Evolutionary conservation across 169 alveolate genomes (phyloP).

Genomic region (Perkinsus marinus): DNA sequence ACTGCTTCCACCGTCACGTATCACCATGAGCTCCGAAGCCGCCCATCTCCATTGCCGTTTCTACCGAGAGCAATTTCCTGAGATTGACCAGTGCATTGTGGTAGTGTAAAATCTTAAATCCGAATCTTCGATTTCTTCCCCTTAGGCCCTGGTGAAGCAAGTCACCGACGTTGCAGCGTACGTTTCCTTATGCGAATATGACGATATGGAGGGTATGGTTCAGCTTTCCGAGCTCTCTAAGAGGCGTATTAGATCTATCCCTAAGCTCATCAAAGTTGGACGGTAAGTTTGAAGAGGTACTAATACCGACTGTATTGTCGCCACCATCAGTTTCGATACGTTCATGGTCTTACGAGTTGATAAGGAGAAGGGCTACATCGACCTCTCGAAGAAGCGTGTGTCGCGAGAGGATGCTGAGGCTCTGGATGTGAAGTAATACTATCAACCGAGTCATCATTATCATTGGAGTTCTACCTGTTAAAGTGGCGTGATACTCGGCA

Average conservation of each 20-base stretch:
- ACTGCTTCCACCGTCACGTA: background rate
- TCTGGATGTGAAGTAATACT: no score
- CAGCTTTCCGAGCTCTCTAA: slow-evolving; percentile 84
- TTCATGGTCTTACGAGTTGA: no score
- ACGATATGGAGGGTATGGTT: slow-evolving; percentile 87
- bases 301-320: slow-evolving; percentile 44
- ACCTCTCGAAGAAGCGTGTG: no score
- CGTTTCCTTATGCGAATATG: slow-evolving; percentile 89
- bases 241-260: slow-evolving; percentile 76
- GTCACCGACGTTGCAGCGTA: slow-evolving; percentile 90
- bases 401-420: no score
- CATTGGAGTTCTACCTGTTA: no score
- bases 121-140: background rate
- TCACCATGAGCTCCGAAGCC: background rate
- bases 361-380: no score
- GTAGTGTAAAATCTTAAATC: slow-evolving; percentile 30
- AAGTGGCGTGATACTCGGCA: no score
- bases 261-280: slow-evolving; percentile 58
- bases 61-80: slow-evolving; percentile 79
- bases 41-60: slow-evolving; percentile 59
- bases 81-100: slow-evolving; percentile 77
- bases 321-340: slow-evolving; percentile 80
- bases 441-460: no score
- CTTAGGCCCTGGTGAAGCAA: slow-evolving; percentile 49
- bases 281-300: background rate